A percentile compares a stretch with the other conserved stretches of the same genome.
Conservation (phyloP, 495 filamentous ascomycete genomes). For the Cercophora sp. region DNA sequence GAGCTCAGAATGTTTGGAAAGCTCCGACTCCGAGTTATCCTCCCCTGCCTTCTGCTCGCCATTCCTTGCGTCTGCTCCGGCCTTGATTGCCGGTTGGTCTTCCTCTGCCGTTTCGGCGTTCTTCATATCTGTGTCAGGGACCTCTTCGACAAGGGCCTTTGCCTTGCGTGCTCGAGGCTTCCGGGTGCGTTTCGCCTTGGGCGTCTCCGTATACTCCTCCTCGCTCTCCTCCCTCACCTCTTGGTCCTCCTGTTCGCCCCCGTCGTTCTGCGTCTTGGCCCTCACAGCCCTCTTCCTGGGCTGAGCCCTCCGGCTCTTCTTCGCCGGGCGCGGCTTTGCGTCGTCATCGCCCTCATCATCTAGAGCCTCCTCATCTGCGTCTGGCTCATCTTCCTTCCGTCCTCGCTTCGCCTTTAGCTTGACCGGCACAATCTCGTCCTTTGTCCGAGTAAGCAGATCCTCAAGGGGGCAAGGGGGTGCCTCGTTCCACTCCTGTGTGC, state of each 20-base stretch:
- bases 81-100: neutral
- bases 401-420: too few species aligned
- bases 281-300: too few species aligned
- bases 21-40: too few species aligned
- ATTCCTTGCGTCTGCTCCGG: neutral
- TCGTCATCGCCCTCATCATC: neutral
- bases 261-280: too few species aligned
- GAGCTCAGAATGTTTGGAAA: too few species aligned
- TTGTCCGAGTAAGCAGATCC: slow-evolving; percentile 37
- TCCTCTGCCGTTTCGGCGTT: neutral
- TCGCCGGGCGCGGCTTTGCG: too few species aligned
- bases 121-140: neutral
- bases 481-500: slow-evolving; percentile 42
- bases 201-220: too few species aligned
- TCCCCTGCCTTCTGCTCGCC: too few species aligned
- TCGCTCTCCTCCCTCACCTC: too few species aligned
- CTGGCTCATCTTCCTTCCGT: too few species aligned
- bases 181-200: neutral
- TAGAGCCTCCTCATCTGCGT: neutral
- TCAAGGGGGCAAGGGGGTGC: slow-evolving; percentile 43
- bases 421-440: slow-evolving; percentile 5
- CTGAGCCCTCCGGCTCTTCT: too few species aligned
- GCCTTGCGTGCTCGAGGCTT: neutral
- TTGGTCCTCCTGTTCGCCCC: too few species aligned
- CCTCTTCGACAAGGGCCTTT: neutral